phyloP scores from a whole-genome alignment of 2,329 filamentous ascomycete genomes.

The Alternaria dauci region DNA sequence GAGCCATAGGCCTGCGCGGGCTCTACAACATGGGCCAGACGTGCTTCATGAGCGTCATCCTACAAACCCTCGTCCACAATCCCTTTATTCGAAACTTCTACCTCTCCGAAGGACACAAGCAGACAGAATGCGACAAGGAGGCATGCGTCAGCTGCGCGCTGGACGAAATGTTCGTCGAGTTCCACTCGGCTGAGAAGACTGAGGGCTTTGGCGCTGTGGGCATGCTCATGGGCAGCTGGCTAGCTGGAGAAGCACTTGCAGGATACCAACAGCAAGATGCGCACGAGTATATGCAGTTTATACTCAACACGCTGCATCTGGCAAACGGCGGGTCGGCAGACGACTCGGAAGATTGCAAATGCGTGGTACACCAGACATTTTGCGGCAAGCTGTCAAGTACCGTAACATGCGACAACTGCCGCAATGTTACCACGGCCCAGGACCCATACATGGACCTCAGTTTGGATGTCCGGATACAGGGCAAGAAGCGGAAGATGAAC shows the following conservation, averaged over 20 bases:
- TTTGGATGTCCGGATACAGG: conserved; percentile 79
- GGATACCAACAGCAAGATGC: conserved; percentile 97
- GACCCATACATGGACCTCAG: conserved; percentile 93
- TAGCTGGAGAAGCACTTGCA: conserved; percentile 73
- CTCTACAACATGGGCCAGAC: conserved; percentile 99
- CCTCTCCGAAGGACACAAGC: conserved; percentile 86
- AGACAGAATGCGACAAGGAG: conserved; percentile 71
- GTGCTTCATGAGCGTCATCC: conserved; percentile 96
- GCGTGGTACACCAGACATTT: conserved; percentile 93
- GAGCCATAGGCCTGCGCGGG: conserved; percentile 85
- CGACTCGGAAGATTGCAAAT: conserved; percentile 69
- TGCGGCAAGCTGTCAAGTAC: conserved; percentile 91
- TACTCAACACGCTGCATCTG: conserved; percentile 87
- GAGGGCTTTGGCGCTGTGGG: conserved; percentile 91
- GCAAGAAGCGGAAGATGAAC: conserved; percentile 70
- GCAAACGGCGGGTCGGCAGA: conserved; percentile 69
- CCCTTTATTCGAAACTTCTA: conserved; percentile 92
- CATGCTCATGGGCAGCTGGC: conserved; percentile 89
- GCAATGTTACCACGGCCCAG: conserved; percentile 80
- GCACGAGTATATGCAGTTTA: conserved; percentile 95
- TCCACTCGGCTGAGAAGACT: conserved; percentile 75
- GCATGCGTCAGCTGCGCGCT: conserved; percentile 68
- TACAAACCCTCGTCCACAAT: conserved; percentile 94
- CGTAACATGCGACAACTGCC: conserved; percentile 88
- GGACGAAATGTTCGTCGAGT: conserved; percentile 70